Base-by-base conservation (phyloP, 1,284 basidiomycete species). In the Golubevia pallescens region DNA sequence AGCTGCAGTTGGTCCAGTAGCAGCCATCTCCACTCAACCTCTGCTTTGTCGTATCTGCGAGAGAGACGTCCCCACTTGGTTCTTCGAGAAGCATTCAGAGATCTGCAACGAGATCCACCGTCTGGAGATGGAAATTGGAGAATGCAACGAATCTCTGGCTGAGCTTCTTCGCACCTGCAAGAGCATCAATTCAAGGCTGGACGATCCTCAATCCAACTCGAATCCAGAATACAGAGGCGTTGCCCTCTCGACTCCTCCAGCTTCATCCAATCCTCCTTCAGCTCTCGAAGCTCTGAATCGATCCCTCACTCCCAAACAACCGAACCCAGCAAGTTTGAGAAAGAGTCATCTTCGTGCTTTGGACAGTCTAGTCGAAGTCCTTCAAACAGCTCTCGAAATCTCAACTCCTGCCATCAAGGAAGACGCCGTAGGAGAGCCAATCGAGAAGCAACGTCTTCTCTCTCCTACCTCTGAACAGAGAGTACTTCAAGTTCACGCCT, bases 61-160 rank as follows among this genome's bases (percentile, higher is more conserved):
- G 87, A 91, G 93, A 78, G 92, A 93, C 78, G 92, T 99, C 63
- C 95, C 97, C 1, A 93, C 96, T 66, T 99, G 97, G 95, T 99
- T 96, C 88, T 99, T 99, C 84, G 97, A 98, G 87, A 98, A 98
- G 88, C 97, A 99, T 88, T 98, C 95, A 88, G 97, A 99, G 87
- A 99, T 96, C 8, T 99, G 97, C 86, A 94, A 92, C 77, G 97
- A 98, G 87, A 92, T 94, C 1, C 97, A 99, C 86, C 91, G 94
- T 56, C 89, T 99, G 70, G 97, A 99, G 86, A 94, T 96, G 53
- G 95, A 97, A 86, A 95, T 99, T 70, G 88, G 90, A 32, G 93
- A 95, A 80, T 93, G 92, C 87, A 97, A 99, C 87, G 97, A 99
- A 84, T 92, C 91, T 24, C 92, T 99, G 63, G 87, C 89, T 8